Conservation (phyloP, 768 basidiomycete species). For the Calocera cornea region DNA sequence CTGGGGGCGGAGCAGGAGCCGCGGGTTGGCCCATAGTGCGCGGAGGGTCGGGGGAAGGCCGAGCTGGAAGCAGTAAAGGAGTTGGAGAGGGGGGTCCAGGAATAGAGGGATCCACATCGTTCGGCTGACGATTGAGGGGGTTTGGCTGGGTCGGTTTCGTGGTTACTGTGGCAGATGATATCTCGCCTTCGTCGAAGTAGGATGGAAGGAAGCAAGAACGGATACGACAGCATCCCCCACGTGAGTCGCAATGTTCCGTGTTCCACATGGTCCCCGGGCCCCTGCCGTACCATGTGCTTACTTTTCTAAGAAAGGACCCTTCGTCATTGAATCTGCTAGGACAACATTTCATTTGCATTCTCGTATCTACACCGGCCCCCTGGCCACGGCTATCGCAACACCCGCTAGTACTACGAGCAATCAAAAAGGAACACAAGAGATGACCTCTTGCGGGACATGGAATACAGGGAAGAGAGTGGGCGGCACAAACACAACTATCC, state of each 20-base stretch:
- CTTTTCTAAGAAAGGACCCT: too few relatives aligned
- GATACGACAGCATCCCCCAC: background rate
- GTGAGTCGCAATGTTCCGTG: background rate
- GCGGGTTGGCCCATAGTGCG: constrained; percentile 30
- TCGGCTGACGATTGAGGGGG: background rate
- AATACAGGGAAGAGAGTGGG: background rate
- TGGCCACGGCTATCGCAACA: too few relatives aligned
- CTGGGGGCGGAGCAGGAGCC: constrained; percentile 33
- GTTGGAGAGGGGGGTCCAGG: background rate
- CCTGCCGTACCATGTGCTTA: too few relatives aligned
- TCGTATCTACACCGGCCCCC: too few relatives aligned
- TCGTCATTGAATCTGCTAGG: too few relatives aligned
- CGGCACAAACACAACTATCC: background rate
- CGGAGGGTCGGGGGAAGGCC: constrained; percentile 36
- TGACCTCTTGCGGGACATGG: too few relatives aligned
- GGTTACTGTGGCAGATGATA: background rate
- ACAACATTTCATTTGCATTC: too few relatives aligned
- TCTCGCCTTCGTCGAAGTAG: background rate
- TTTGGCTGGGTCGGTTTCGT: too few relatives aligned
- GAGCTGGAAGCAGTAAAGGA: constrained; percentile 17
- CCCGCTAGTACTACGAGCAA: too few relatives aligned
- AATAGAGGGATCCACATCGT: background rate
- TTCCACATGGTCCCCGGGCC: too few relatives aligned
- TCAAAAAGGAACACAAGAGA: too few relatives aligned
- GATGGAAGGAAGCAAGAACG: background rate